phyloP scores from a whole-genome alignment of 2,329 filamentous ascomycete genomes.

The Apiospora arundinis region DNA sequence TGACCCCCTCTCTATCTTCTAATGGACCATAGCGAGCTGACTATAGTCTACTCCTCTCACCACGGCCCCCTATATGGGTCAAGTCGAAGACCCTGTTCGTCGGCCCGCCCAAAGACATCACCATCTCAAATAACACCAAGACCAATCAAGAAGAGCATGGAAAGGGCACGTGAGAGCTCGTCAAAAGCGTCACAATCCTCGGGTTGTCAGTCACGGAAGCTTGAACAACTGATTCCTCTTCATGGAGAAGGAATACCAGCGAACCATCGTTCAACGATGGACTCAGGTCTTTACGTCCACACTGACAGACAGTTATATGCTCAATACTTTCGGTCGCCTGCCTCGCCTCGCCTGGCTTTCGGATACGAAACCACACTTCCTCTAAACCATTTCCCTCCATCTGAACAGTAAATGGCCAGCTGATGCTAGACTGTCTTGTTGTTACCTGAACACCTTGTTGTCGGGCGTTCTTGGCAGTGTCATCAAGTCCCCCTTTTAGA shows the following conservation, averaged over 20 bases:
- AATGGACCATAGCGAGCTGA: not conserved
- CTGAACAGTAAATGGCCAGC: not conserved
- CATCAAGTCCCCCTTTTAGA: not conserved
- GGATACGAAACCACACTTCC: too few relatives aligned
- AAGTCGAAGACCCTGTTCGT: not conserved
- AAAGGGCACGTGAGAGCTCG: not conserved
- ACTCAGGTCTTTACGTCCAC: not conserved
- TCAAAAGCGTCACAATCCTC: not conserved
- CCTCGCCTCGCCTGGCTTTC: not conserved
- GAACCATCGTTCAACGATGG: not conserved
- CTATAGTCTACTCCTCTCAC: not conserved
- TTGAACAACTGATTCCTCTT: not conserved
- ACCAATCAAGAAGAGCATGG: not conserved
- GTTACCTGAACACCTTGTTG: not conserved
- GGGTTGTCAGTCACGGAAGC: not conserved
- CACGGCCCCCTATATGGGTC: not conserved
- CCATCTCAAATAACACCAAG: not conserved
- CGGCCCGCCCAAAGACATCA: not conserved
- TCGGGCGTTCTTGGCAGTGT: not conserved
- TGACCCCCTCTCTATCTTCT: not conserved
- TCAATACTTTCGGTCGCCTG: too few relatives aligned
- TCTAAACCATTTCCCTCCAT: too few relatives aligned
- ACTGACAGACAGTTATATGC: not conserved
- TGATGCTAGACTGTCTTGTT: not conserved
- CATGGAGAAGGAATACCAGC: not conserved